Conservation (phyloP, 2,329 filamentous ascomycete genomes). For the Fusarium sarcochroum region DNA sequence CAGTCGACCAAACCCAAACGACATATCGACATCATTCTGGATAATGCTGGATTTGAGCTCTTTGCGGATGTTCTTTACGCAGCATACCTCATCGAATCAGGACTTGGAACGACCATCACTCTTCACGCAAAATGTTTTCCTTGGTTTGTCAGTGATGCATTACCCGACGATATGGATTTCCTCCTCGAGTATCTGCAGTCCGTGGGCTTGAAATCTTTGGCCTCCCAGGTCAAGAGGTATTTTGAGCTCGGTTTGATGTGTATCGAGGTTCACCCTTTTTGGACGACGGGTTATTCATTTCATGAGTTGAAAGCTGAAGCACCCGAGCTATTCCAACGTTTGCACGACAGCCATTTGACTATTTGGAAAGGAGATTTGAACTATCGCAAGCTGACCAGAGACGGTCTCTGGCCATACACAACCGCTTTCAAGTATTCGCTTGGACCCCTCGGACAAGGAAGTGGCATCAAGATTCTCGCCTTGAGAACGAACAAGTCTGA, state of each 20-base stretch:
- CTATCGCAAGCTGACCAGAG: conserved; percentile 19
- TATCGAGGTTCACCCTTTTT: conserved; percentile 14
- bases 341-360: conserved; percentile 4
- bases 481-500: conserved; percentile 19
- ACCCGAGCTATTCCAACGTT: neutral
- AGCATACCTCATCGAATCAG: conserved; percentile 14
- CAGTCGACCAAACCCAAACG: neutral
- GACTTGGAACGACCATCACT: conserved; percentile 4
- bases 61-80: conserved; percentile 11
- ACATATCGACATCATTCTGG: conserved; percentile 14
- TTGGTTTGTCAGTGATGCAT: conserved; percentile 4
- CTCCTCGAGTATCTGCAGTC: neutral
- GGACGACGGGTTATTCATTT: conserved; percentile 11
- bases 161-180: neutral
- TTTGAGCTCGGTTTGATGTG: neutral
- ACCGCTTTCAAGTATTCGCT: conserved; percentile 9
- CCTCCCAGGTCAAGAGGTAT: neutral
- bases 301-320: conserved; percentile 5
- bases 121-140: conserved; percentile 6
- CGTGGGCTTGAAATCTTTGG: neutral
- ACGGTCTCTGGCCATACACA: conserved; percentile 14
- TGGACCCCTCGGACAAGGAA: conserved; percentile 3
- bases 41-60: conserved; percentile 17
- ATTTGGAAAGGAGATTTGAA: conserved; percentile 24
- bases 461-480: conserved; percentile 3